These are phyloP conservation scores for Trichosanthes cucumerina DNA, from an alignment of 306 rosid species.

Conservation along the genomic window DNA sequence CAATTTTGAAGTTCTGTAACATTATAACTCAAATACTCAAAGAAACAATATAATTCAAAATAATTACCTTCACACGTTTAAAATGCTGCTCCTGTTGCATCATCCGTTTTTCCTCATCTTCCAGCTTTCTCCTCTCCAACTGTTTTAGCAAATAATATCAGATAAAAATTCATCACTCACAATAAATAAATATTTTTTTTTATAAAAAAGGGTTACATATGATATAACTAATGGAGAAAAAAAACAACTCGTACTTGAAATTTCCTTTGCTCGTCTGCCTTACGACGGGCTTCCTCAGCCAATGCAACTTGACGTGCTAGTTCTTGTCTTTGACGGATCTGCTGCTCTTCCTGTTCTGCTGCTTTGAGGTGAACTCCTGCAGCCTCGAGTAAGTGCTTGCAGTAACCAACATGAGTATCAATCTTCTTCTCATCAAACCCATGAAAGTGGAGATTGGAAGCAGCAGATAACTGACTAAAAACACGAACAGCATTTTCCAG, in stretches of 20 bases:
- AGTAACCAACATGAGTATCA: conserved; percentile 95
- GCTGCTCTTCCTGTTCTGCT: conserved; percentile 94
- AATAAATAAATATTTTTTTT: background rate
- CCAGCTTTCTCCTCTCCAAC: conserved; percentile 95
- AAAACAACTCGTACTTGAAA: conserved; percentile 49
- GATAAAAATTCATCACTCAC: background rate
- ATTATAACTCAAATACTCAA: conserved; percentile 1
- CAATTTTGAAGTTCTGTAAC: background rate
- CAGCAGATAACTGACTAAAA: conserved; percentile 96
- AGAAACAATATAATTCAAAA: conserved; percentile 7
- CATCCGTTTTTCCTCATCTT: conserved; percentile 86
- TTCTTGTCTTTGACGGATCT: conserved; percentile 82
- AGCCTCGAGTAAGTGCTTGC: conserved; percentile 80
- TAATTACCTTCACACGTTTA: conserved; percentile 71
- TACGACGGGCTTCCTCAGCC: conserved; percentile 95
- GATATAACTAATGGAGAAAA: background rate
- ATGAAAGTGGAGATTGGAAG: conserved; percentile 93
- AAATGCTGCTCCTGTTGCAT: conserved; percentile 95
- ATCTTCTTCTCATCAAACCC: conserved; percentile 99
- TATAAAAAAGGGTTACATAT: background rate
- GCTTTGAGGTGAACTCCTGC: conserved; percentile 84
- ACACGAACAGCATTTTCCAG: conserved; percentile 96
- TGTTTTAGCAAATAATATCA: conserved; percentile 29
- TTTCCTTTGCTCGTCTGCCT: conserved; percentile 95
- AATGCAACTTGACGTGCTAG: conserved; percentile 84